These are phyloP conservation scores for Miamiensis avidus DNA, from an alignment of 169 alveolate genomes.

Conservation along the genomic window DNA sequence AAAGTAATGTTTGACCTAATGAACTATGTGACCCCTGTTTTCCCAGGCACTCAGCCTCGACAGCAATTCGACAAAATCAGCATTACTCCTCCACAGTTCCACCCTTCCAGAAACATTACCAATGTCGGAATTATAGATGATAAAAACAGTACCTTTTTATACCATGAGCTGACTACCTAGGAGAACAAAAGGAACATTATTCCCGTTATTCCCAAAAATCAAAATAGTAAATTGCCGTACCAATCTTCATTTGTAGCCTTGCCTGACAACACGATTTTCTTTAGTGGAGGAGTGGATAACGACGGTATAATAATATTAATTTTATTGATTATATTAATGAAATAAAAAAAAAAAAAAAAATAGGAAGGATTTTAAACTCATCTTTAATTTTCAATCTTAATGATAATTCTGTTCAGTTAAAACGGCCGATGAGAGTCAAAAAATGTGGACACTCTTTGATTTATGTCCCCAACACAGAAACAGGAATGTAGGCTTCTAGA, in stretches of 20 bases:
- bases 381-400: not conserved
- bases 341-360: too few species aligned
- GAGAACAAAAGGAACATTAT: not conserved
- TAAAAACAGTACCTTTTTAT: not conserved
- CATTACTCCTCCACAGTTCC: not conserved
- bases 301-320: not conserved
- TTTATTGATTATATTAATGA: too few species aligned
- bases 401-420: not conserved
- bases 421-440: conserved; percentile 21
- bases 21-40: not conserved
- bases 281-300: not conserved
- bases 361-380: not conserved
- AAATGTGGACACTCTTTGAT: conserved; percentile 29
- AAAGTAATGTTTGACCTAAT: not conserved
- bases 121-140: not conserved
- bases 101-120: not conserved
- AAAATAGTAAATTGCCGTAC: not conserved
- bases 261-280: not conserved
- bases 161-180: not conserved
- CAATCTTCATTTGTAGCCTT: not conserved
- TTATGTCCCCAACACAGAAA: conserved; percentile 8
- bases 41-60: not conserved
- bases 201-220: not conserved
- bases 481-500: too few species aligned
- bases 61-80: not conserved